phyloP scores from a whole-genome alignment of 305 asterid species.

The Rubia tinctorum region DNA sequence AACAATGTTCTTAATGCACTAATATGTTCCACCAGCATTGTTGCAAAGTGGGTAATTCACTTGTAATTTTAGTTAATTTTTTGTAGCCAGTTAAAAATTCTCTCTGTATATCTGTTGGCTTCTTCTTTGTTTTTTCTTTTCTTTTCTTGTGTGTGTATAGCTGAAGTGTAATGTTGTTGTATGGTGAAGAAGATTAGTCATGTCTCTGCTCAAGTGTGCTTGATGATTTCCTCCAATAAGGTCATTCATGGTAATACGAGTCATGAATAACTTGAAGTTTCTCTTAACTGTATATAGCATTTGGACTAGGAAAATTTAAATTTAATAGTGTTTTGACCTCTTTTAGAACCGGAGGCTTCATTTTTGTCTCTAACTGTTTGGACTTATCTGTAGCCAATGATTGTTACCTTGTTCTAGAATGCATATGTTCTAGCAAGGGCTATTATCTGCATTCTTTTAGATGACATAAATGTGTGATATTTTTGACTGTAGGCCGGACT shows the following conservation, averaged over 20 bases:
- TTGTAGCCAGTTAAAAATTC: no score
- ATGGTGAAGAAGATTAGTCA: no score
- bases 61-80: no score
- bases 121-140: no score
- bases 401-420: not conserved
- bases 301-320: not conserved
- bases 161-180: no score
- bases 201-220: not conserved
- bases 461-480: constrained; percentile 4
- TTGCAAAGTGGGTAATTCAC: no score
- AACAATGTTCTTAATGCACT: no score
- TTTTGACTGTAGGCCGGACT: constrained; percentile 63
- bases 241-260: not conserved
- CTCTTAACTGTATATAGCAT: not conserved
- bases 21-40: no score
- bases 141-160: no score
- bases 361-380: not conserved
- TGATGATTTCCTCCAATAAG: not conserved
- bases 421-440: not conserved
- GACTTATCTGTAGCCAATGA: not conserved
- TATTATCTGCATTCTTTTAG: not conserved
- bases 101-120: no score
- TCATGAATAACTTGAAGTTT: not conserved
- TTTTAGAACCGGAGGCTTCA: not conserved
- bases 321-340: not conserved